Percentiles rank a stretch among this genome's conserved stretches.
Conservation (phyloP, 169 alveolate genomes). For the Cryptosporidium tyzzeri region DNA sequence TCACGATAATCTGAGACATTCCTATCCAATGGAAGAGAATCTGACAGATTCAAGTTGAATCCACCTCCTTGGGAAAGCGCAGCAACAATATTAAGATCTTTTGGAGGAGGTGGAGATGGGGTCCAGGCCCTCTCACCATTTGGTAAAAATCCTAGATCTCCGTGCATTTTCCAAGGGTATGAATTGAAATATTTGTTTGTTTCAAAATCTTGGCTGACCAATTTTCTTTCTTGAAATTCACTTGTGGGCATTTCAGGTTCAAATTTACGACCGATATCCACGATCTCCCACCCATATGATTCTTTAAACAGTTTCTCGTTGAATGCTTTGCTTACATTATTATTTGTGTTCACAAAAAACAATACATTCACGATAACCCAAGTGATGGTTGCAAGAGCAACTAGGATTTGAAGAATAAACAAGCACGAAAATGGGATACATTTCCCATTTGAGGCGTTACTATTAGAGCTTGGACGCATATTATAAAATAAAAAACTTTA, state of each 20-base stretch:
- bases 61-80: conserved; percentile 82
- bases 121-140: conserved; percentile 63
- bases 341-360: conserved; percentile 41
- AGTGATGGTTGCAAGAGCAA: conserved; percentile 49
- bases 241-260: background rate
- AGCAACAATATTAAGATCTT: conserved; percentile 63
- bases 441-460: conserved; percentile 19
- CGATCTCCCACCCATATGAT: conserved; percentile 57
- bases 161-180: conserved; percentile 73
- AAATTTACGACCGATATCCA: background rate
- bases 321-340: conserved; percentile 14
- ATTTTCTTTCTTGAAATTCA: conserved; percentile 23
- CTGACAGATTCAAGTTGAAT: conserved; percentile 77
- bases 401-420: conserved; percentile 31
- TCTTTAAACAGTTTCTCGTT: conserved; percentile 50
- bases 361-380: conserved; percentile 57
- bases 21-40: conserved; percentile 81
- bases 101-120: conserved; percentile 66
- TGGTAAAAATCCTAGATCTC: conserved; percentile 57
- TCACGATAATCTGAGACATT: conserved; percentile 77
- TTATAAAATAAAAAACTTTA: background rate
- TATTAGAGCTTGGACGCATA: background rate
- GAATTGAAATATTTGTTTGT: conserved; percentile 47
- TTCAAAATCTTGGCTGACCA: background rate
- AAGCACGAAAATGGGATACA: conserved; percentile 41